Evolutionary conservation across 2,329 filamentous ascomycete genomes (phyloP).

Genomic region (Aotearoamyces nothofagi): DNA sequence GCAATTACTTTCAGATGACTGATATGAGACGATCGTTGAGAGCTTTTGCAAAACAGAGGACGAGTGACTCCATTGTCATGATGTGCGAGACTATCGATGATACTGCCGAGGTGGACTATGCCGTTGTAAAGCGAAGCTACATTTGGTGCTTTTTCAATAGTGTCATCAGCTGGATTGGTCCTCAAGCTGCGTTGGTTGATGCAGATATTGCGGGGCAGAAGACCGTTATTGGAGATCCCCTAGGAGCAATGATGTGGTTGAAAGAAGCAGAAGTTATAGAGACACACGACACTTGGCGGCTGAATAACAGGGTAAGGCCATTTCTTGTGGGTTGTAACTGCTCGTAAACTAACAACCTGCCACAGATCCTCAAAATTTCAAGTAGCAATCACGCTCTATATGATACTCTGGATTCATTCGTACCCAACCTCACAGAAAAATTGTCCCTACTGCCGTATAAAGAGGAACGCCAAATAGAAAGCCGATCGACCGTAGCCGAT

Average conservation of each 20-base stretch:
- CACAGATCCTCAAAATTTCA: no score
- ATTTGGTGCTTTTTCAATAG: slow-evolving; percentile 16
- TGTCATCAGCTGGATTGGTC: slow-evolving; percentile 15
- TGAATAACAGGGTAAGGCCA: no score
- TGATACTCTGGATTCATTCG: no score
- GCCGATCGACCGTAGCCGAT: no score
- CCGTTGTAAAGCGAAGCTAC: slow-evolving; percentile 16
- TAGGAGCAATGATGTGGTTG: slow-evolving; percentile 18
- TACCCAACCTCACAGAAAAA: no score
- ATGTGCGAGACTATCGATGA: slow-evolving; percentile 18
- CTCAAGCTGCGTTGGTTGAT: slow-evolving; percentile 8
- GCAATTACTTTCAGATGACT: slow-evolving; percentile 27
- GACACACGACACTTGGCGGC: slow-evolving; percentile 14
- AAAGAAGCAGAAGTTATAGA: slow-evolving; percentile 15
- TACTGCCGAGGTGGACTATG: slow-evolving; percentile 12
- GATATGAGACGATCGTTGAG: slow-evolving; percentile 14
- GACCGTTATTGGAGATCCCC: slow-evolving; percentile 9
- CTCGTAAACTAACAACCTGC: no score
- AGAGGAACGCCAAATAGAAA: no score
- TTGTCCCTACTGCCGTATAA: no score
- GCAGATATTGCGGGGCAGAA: slow-evolving; percentile 8
- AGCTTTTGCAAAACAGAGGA: slow-evolving; percentile 14
- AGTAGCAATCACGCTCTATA: no score
- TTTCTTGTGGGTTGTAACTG: no score
- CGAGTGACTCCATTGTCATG: slow-evolving; percentile 17